Evolutionary conservation across 257 asterid species (phyloP).

Genomic region (Solanum piurae): DNA sequence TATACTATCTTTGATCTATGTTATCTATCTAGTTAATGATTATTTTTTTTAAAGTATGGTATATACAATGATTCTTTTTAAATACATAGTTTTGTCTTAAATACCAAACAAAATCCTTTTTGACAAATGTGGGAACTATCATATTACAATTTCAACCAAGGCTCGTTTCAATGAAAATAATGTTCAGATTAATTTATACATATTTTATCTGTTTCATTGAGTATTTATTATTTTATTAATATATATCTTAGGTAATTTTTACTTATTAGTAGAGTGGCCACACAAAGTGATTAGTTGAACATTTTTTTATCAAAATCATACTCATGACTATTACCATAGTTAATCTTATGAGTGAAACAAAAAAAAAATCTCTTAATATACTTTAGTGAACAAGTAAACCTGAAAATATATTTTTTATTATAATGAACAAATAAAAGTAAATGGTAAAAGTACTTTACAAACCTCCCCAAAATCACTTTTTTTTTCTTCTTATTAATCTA

Average conservation of each 20-base stretch:
- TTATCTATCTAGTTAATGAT: too few species aligned
- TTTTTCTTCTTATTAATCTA: neutral
- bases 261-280: neutral
- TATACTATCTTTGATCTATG: neutral
- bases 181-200: too few species aligned
- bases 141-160: neutral
- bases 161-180: neutral
- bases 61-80: too few species aligned
- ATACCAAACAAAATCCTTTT: neutral
- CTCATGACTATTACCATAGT: neutral
- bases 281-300: neutral
- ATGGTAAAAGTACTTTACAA: too few species aligned
- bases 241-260: neutral
- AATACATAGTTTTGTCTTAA: neutral
- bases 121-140: neutral
- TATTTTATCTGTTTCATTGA: neutral
- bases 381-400: too few species aligned
- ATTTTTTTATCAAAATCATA: neutral
- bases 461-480: neutral
- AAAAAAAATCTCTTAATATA: too few species aligned
- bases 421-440: too few species aligned
- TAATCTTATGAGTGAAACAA: neutral
- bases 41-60: rapidly evolving
- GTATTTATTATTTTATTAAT: too few species aligned
- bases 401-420: too few species aligned